A percentile compares a stretch with the other conserved stretches of the same genome.
Evolutionary conservation across 202 grass and related monocot species (phyloP).

Genomic region (Panicum hallii): DNA sequence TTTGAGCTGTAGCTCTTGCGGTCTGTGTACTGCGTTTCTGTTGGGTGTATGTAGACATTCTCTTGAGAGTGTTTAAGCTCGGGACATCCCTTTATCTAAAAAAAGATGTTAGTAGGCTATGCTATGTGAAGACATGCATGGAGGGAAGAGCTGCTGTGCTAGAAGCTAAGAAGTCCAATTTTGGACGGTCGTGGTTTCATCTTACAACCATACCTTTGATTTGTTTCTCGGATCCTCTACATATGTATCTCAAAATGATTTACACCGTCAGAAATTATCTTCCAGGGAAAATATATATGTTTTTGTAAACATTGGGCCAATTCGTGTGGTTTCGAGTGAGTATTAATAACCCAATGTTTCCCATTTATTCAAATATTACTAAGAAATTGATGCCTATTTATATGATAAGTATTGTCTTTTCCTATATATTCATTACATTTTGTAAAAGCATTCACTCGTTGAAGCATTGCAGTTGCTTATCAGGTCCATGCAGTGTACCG

Average conservation of each 20-base stretch:
- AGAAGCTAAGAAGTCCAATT: background rate
- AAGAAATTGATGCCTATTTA: background rate
- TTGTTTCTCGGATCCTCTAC: background rate
- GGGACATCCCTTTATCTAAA: too few relatives aligned
- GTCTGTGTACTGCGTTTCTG: too few relatives aligned
- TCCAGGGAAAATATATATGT: constrained; percentile 85
- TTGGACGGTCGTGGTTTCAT: background rate
- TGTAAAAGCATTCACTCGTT: constrained; percentile 12
- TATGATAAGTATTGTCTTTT: background rate
- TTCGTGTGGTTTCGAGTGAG: constrained; percentile 71
- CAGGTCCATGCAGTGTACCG: constrained; percentile 94
- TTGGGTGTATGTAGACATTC: too few relatives aligned
- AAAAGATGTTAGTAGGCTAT: too few relatives aligned
- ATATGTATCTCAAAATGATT: constrained; percentile 23
- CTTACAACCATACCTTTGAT: background rate
- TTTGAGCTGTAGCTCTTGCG: too few relatives aligned
- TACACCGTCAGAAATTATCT: constrained; percentile 74
- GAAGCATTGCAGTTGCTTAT: constrained; percentile 15
- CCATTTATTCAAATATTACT: background rate
- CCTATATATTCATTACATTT: background rate
- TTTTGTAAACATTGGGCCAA: constrained; percentile 89
- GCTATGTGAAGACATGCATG: background rate
- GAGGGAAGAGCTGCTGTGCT: background rate
- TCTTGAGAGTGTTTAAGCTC: too few relatives aligned
- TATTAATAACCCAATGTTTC: background rate